phyloP scores from a whole-genome alignment of 306 rosid genomes.

The Gillenia trifoliata region DNA sequence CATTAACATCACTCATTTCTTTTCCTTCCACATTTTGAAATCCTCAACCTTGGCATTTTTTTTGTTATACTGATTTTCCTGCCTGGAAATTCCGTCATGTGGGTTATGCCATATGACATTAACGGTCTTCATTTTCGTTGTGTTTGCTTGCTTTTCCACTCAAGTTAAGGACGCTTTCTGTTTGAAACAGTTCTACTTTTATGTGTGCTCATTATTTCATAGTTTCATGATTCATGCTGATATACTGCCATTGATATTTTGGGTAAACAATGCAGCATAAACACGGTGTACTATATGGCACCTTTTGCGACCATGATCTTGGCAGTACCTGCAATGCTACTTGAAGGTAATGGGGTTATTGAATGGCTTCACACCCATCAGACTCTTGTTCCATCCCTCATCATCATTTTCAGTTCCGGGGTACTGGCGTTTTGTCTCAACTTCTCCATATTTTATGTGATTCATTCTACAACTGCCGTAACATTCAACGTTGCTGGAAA shows the following conservation, averaged over 20 bases:
- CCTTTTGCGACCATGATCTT: constrained; percentile 97
- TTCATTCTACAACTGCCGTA: constrained; percentile 95
- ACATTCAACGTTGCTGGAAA: constrained; percentile 98
- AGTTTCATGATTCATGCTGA: neutral
- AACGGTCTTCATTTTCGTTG: neutral
- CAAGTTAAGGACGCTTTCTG: neutral
- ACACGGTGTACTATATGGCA: constrained; percentile 98
- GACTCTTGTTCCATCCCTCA: constrained; percentile 58
- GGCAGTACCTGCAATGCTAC: constrained; percentile 84
- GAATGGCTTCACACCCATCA: constrained; percentile 82
- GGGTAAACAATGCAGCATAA: constrained; percentile 49
- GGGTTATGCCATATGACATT: neutral
- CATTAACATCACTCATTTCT: neutral
- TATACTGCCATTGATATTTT: neutral
- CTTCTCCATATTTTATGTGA: constrained; percentile 95
- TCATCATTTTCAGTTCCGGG: constrained; percentile 85
- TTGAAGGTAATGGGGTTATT: constrained; percentile 83
- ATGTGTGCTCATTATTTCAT: neutral
- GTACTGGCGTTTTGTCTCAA: constrained; percentile 94
- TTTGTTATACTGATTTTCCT: neutral
- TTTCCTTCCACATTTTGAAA: neutral
- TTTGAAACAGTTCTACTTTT: neutral
- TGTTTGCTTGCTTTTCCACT: neutral
- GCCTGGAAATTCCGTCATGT: neutral
- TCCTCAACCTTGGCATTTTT: neutral